Base-by-base conservation (phyloP, 2,329 filamentous ascomycete species). In the Fusarium drepaniforme region DNA sequence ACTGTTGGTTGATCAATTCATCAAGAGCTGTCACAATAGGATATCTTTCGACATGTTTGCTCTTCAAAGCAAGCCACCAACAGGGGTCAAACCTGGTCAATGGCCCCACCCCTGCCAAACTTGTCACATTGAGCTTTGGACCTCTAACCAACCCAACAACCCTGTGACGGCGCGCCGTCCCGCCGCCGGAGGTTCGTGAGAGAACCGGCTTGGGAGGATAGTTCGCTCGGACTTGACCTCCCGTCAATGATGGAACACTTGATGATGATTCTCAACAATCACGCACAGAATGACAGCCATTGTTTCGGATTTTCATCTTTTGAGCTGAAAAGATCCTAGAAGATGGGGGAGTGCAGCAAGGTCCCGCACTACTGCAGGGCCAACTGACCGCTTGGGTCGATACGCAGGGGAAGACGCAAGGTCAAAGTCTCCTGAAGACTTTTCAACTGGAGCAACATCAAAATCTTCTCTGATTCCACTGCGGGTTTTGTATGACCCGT, bases 361-460 rank as follows among this genome's bases (percentile, higher is more conserved):
- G 59, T 62, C 72, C 67, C 77, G 70, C 66, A 64, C 16, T n/a
- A 62, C 58, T 67, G 57, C 51, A 70, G 49, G 61, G 38, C 67
- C 64, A 53, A 68, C 60, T 70, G 70, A 58, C 69, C 64, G 56
- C 44, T 58, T 66, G 59, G 64, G 66, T 67, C 53, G 38, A 56
- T 66, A 46, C 49, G 68, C 61, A 66, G 53, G 59, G 58, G 30
- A 46, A 56, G n/a, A 69, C 53, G 71, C 71, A 73, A 73, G 62
- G 61, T 21, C 44, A 63, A 65, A 74, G 63, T 58, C 65, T 67
- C 62, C 59, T 66, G 65, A 75, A 77, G 68, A 71, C 49, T 72
- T 74, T 75, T 79, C 70, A 67, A 42, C 58, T 28, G 8, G 40
- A 30, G 38, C 57, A 38, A 11, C 37, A 28, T 57, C 64, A 21